Evolutionary conservation across 2,329 filamentous ascomycete species (phyloP).

Genomic region (Pseudopithomyces chartarum): DNA sequence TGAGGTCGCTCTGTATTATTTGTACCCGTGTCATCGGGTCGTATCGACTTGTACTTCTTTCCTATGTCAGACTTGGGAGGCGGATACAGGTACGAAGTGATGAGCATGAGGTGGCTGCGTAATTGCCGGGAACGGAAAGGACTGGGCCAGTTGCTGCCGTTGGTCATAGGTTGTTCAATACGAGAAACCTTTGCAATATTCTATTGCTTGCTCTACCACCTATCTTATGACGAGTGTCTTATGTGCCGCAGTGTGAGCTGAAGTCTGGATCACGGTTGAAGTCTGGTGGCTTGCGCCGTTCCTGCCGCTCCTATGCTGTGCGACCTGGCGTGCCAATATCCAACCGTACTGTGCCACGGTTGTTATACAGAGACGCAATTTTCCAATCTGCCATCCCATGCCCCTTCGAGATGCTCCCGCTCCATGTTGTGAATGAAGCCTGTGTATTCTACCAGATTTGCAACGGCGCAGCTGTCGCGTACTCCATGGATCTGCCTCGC

Average conservation of each 20-base stretch:
- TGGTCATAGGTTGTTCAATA: not conserved
- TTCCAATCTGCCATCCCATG: not conserved
- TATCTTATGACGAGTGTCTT: not conserved
- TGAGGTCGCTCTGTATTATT: slow-evolving; percentile 2
- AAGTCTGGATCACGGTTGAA: not conserved
- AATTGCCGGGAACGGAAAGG: not conserved
- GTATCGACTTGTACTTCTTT: not conserved
- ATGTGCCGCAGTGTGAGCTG: not conserved
- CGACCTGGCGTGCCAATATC: slow-evolving; percentile 3
- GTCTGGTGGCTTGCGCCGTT: slow-evolving; percentile 1
- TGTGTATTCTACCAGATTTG: not conserved
- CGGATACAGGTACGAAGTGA: slow-evolving; percentile 1
- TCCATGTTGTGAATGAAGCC: too few relatives aligned
- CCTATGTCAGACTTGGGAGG: not conserved
- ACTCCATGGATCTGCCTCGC: not conserved
- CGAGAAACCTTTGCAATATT: not conserved
- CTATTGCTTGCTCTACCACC: not conserved
- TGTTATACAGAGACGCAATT: not conserved
- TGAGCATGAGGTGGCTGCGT: not conserved
- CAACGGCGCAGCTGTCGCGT: not conserved
- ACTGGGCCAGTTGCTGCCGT: not conserved
- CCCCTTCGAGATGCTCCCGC: not conserved
- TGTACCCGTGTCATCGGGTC: not conserved
- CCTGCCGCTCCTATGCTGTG: not conserved
- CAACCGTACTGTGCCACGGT: not conserved